Evolutionary conservation across 192 early-diverging fungal species (phyloP), one percentile per base, ranked within the genome.

Genomic region (Coemansia sp.): DNA sequence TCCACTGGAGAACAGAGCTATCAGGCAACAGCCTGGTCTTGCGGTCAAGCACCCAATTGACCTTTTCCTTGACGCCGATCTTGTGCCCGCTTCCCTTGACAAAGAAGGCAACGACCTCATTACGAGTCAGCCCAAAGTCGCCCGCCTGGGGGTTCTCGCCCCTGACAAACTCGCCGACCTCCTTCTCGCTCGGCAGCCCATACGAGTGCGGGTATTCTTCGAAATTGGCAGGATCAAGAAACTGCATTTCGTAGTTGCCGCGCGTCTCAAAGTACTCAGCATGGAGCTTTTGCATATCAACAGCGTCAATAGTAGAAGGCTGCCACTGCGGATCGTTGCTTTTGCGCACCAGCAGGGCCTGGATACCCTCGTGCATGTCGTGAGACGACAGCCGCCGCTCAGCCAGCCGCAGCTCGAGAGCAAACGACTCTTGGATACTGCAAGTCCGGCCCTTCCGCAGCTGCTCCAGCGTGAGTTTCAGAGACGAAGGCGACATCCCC

Each of bases 341-440:
- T 63, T 94, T 93, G 65, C 88, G 81, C 40, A 96, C 82, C 64
- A 99, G 82, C 30, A 84, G 73, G 15, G 91, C 89, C 13, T 71
- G 90, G 0, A 98, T 95, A 13, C 98, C 96, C 85, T 95, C 94
- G 44, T 84, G 71, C 69, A 99, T 95, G 73, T 99, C 96, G 50
- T 87, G 87, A 2, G 84, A 88, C 12, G 52, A 73, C 61, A 98
- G 78, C 47, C 92, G 92, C 66, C 88, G 86, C 67, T 92, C 89
- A 10, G 86, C 92, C 56, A 97, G 76, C 7, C 84, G 84, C 67
- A 91, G 92, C 76, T 99, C 98, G 86, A 94, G 88, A 47, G 85
- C 69, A 76, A 98, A 93, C 60, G 93, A 94, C 64, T 89, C 84
- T 18, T 86, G 86, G 76, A 99, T 89, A 27, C 84, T 75, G 64